phyloP scores from a whole-genome alignment of 2,329 filamentous ascomycete species.

The Sporothrix pallida region DNA sequence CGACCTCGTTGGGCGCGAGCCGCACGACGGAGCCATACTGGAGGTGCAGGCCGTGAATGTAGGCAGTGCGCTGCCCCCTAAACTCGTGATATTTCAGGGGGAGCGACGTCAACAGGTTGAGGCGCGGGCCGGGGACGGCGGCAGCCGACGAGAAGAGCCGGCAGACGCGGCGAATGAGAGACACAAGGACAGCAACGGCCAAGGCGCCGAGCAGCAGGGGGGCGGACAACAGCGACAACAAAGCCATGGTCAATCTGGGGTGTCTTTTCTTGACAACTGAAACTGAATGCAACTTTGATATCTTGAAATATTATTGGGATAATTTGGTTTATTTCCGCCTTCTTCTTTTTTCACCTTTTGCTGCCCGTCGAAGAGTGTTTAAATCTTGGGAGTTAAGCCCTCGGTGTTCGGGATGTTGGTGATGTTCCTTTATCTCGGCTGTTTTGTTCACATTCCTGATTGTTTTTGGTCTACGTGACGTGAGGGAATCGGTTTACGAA shows the following conservation, averaged over 20 bases:
- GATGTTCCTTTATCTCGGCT: background rate
- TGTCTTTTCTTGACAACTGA: no score
- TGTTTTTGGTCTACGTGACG: background rate
- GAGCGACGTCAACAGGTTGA: constrained; percentile 57
- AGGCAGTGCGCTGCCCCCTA: constrained; percentile 56
- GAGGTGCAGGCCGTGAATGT: constrained; percentile 62
- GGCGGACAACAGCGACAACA: background rate
- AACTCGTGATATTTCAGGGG: constrained; percentile 63
- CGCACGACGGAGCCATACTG: constrained; percentile 63
- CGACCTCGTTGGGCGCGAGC: constrained; percentile 63
- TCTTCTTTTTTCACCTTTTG: no score
- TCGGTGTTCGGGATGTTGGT: constrained; percentile 16
- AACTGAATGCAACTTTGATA: background rate
- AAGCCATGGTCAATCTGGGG: background rate
- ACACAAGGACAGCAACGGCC: constrained; percentile 28
- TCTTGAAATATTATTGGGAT: background rate
- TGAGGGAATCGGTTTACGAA: background rate
- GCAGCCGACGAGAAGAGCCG: constrained; percentile 47
- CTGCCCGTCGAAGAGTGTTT: background rate
- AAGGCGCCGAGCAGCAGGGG: constrained; percentile 19
- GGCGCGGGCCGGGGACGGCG: constrained; percentile 55
- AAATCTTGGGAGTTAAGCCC: background rate
- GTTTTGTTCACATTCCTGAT: background rate
- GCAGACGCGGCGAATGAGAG: constrained; percentile 18
- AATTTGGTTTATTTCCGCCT: background rate